Percentiles rank a stretch among this genome's conserved stretches.
These are phyloP conservation scores for Rhododendron ferrugineum DNA, from an alignment of 148 eudicot species.

Conservation along the genomic window DNA sequence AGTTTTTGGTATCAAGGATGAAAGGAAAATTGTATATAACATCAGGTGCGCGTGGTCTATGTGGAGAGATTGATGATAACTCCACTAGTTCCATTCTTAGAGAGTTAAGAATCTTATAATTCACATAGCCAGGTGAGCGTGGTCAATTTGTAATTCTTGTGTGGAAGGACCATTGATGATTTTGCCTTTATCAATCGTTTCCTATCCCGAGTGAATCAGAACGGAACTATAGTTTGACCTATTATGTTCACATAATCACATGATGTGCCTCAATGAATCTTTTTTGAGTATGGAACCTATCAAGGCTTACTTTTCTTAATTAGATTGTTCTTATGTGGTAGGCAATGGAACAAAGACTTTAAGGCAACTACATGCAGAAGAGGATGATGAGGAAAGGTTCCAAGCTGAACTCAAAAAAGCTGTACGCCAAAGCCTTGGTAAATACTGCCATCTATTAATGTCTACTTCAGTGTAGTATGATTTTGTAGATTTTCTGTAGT, in stretches of 20 bases:
- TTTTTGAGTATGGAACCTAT: constrained; percentile 7
- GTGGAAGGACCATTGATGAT: not conserved
- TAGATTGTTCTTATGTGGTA: constrained; percentile 22
- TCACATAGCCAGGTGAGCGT: not conserved
- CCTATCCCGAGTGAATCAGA: not conserved
- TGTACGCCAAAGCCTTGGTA: constrained; percentile 91
- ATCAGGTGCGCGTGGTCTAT: not conserved
- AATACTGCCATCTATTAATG: constrained; percentile 4
- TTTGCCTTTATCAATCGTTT: not conserved
- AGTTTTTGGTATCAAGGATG: not conserved
- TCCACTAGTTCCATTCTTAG: not conserved
- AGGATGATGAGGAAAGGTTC: constrained; percentile 90
- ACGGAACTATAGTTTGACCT: not conserved
- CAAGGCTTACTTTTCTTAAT: constrained; percentile 17
- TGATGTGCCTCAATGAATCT: not conserved
- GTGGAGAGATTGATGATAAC: not conserved
- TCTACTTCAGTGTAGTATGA: not conserved
- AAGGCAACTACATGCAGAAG: constrained; percentile 63
- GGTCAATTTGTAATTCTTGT: not conserved
- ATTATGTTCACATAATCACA: not conserved
- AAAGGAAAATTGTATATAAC: not conserved
- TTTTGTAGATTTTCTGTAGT: not conserved
- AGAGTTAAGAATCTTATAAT: not conserved
- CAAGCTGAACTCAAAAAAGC: constrained; percentile 87
- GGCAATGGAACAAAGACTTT: constrained; percentile 57